These are phyloP conservation scores for Mycena rebaudengoi DNA, from an alignment of 768 basidiomycete species.

Conservation along the genomic window DNA sequence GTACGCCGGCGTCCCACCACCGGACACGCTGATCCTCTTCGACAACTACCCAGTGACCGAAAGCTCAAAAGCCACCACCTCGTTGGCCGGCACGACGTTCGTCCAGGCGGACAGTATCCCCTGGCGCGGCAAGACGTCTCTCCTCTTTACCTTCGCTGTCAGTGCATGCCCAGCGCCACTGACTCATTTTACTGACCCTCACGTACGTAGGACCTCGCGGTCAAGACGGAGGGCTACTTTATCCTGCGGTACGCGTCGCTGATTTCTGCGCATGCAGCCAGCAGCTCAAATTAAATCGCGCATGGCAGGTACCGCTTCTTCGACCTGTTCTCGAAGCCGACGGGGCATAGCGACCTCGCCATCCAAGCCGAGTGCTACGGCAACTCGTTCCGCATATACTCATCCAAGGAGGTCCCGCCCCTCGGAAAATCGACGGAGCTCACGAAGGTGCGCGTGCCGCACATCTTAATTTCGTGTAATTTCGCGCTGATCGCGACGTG, in stretches of 20 bases:
- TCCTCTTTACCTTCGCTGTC: conserved; percentile 74
- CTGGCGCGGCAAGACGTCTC: conserved; percentile 61
- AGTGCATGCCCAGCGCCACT: conserved; percentile 30
- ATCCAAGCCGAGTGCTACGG: conserved; percentile 54
- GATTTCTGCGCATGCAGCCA: neutral
- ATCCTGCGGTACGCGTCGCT: conserved; percentile 46
- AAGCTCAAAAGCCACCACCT: conserved; percentile 58
- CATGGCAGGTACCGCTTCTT: conserved; percentile 51
- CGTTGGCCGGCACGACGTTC: conserved; percentile 69
- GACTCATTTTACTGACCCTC: neutral
- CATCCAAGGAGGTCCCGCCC: conserved; percentile 57
- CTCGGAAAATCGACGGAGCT: conserved; percentile 52
- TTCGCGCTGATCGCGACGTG: neutral
- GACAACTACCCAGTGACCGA: too few species aligned
- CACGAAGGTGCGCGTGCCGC: conserved; percentile 44
- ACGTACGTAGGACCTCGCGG: conserved; percentile 74
- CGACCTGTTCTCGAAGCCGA: conserved; percentile 43
- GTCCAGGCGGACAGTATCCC: conserved; percentile 64
- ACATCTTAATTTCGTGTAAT: neutral
- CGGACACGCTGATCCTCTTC: too few species aligned
- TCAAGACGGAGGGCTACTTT: conserved; percentile 73
- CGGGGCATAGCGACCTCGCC: conserved; percentile 31
- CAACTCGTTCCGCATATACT: conserved; percentile 50
- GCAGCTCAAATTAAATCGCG: neutral
- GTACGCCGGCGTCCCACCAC: conserved; percentile 53